Percentiles rank a stretch among this genome's conserved stretches.
Evolutionary conservation across 1,284 basidiomycete species (phyloP).

Genomic region (Inonotus hispidus): DNA sequence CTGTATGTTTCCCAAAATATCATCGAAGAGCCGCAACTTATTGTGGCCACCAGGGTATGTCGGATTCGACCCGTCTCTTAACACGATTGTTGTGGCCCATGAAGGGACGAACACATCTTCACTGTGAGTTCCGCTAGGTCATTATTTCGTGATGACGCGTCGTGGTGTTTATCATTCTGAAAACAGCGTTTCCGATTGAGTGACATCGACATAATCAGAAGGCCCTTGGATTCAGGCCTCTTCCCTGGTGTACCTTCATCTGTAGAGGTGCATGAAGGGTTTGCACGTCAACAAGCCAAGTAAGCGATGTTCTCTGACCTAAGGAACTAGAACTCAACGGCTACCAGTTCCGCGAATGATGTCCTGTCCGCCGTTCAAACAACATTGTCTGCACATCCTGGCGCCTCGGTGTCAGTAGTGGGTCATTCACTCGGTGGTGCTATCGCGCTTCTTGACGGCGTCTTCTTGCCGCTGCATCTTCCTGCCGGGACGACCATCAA

Average conservation of each 20-base stretch:
- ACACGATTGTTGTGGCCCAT: conserved; percentile 31
- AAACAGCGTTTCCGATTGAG: conserved; percentile 43
- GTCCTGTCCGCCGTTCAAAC: conserved; percentile 45
- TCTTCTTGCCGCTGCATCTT: conserved; percentile 34
- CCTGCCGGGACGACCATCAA: conserved; percentile 29
- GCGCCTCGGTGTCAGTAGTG: conserved; percentile 40
- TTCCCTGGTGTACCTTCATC: conserved; percentile 51
- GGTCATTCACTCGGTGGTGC: conserved; percentile 56
- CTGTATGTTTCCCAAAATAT: conserved; percentile 28
- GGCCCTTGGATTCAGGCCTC: conserved; percentile 36
- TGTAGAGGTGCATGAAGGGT: conserved; percentile 54
- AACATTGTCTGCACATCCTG: conserved; percentile 34
- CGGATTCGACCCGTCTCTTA: conserved; percentile 28
- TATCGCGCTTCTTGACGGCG: conserved; percentile 42
- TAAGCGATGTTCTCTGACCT: conserved; percentile 26
- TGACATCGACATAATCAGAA: conserved; percentile 43
- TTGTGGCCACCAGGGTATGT: conserved; percentile 30
- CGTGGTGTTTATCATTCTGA: conserved; percentile 23
- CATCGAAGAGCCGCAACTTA: neutral
- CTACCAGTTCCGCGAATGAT: conserved; percentile 39
- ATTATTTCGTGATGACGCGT: neutral
- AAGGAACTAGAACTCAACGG: neutral
- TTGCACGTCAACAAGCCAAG: conserved; percentile 47
- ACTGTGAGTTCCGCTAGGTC: conserved; percentile 23
- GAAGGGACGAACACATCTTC: conserved; percentile 29